These are phyloP conservation scores for Blastobotrys petasosporus DNA, from an alignment of 1,139 yeast species.

Conservation along the genomic window DNA sequence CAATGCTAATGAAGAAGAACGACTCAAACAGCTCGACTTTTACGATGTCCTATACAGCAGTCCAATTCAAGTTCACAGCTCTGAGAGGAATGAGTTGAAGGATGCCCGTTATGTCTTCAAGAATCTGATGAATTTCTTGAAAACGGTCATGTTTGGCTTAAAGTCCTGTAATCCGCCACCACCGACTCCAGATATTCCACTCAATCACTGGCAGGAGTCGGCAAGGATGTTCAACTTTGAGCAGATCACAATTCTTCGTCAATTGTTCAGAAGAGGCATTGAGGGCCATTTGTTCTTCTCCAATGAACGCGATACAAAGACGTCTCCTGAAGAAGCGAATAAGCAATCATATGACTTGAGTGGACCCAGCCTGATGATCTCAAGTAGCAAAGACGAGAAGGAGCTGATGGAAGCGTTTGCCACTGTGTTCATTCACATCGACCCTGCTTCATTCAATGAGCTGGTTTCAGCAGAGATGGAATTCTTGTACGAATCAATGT, in stretches of 20 bases:
- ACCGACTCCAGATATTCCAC: slow-evolving; percentile 54
- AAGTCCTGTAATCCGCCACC: slow-evolving; percentile 87
- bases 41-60: slow-evolving; percentile 43
- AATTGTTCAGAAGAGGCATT: slow-evolving; percentile 78
- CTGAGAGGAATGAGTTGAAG: slow-evolving; percentile 56
- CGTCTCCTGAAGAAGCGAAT: slow-evolving; percentile 16
- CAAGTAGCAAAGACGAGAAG: slow-evolving; percentile 87
- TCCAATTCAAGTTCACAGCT: slow-evolving; percentile 45
- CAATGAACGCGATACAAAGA: slow-evolving; percentile 38
- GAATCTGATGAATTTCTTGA: slow-evolving; percentile 82
- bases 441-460: slow-evolving; percentile 93
- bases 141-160: slow-evolving; percentile 84
- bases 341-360: slow-evolving; percentile 52
- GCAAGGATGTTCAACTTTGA: slow-evolving; percentile 80
- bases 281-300: slow-evolving; percentile 74
- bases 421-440: slow-evolving; percentile 86
- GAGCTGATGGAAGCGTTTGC: slow-evolving; percentile 96
- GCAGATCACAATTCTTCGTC: slow-evolving; percentile 71
- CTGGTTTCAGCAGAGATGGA: slow-evolving; percentile 78
- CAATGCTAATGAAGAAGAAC: slow-evolving; percentile 15
- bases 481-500: slow-evolving; percentile 69
- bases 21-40: slow-evolving; percentile 34
- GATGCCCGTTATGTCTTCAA: slow-evolving; percentile 86
- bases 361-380: slow-evolving; percentile 76
- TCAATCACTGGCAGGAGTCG: slow-evolving; percentile 78